These are phyloP conservation scores for Aureobasidium sp. DNA, from an alignment of 2,329 filamentous ascomycete genomes.

Conservation along the genomic window DNA sequence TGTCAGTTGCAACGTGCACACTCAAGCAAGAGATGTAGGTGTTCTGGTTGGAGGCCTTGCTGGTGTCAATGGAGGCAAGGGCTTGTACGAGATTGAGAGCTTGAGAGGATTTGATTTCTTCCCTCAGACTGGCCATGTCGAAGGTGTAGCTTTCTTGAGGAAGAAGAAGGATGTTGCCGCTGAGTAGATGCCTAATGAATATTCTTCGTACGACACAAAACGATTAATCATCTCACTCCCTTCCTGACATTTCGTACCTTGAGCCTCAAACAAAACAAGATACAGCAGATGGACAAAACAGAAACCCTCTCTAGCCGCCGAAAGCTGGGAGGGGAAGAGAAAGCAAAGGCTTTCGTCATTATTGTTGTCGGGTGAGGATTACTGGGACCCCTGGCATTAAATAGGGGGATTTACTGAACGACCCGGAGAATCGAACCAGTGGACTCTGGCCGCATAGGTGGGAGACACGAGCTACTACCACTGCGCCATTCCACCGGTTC, in stretches of 20 bases:
- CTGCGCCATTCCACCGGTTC: neutral
- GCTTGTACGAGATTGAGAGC: slow-evolving; percentile 76
- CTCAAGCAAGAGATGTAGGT: slow-evolving; percentile 88
- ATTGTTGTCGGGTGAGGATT: neutral
- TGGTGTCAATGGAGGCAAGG: slow-evolving; percentile 33
- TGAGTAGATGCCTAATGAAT: neutral
- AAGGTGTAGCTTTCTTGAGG: slow-evolving; percentile 55
- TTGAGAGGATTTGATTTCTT: slow-evolving; percentile 95
- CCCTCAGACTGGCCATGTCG: slow-evolving; percentile 70
- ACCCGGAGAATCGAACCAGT: neutral
- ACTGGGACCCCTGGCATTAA: neutral
- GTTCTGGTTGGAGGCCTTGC: slow-evolving; percentile 68
- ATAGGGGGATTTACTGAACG: neutral
- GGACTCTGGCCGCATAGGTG: neutral
- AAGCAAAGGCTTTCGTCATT: neutral
- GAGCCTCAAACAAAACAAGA: neutral
- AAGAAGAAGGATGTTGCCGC: slow-evolving; percentile 26
- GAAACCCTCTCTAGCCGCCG: neutral
- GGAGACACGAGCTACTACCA: neutral
- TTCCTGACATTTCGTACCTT: neutral
- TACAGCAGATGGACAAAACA: neutral
- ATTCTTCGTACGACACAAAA: neutral
- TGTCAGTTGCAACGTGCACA: slow-evolving; percentile 97
- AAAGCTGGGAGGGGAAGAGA: neutral
- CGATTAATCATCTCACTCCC: neutral